A percentile compares a stretch with the other conserved stretches of the same genome.
These are phyloP conservation scores for Pyrenophora graminea DNA, from an alignment of 2,329 filamentous ascomycete species.

Conservation along the genomic window DNA sequence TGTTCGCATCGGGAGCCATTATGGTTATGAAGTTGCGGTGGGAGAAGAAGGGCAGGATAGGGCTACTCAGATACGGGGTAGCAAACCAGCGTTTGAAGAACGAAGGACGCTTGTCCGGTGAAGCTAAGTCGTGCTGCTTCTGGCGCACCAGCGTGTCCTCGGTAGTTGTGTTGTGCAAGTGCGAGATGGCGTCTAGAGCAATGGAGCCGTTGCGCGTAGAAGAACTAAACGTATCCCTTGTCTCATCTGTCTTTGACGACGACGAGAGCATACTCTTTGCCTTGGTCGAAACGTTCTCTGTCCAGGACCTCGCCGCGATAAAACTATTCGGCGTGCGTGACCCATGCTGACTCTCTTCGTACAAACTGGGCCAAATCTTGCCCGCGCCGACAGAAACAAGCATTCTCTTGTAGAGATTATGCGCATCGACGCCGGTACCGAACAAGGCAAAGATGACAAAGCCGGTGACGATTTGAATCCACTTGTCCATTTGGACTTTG, in stretches of 20 bases:
- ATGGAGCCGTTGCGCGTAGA: conserved; percentile 18
- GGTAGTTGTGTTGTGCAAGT: conserved; percentile 14
- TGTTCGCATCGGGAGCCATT: not conserved
- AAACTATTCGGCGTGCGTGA: conserved; percentile 20
- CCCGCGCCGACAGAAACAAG: conserved; percentile 33
- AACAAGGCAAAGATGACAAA: conserved; percentile 66
- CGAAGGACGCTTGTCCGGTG: conserved; percentile 3
- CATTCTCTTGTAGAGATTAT: conserved; percentile 36
- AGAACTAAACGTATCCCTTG: conserved; percentile 2
- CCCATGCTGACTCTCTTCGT: conserved; percentile 22
- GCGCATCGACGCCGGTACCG: conserved; percentile 65
- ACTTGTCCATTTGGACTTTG: conserved; percentile 58
- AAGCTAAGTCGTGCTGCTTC: not conserved
- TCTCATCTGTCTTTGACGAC: conserved; percentile 16
- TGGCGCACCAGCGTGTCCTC: conserved; percentile 8
- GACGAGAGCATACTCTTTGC: conserved; percentile 34
- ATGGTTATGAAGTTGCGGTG: conserved; percentile 8
- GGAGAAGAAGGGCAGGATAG: conserved; percentile 29
- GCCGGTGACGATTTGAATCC: conserved; percentile 59
- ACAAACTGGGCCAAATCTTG: conserved; percentile 36
- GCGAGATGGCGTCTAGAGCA: not conserved
- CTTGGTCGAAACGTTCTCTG: conserved; percentile 22
- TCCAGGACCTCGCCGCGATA: conserved; percentile 24
- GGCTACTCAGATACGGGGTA: not conserved
- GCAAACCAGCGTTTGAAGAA: conserved; percentile 30